Evolutionary conservation across 73 alveolate species (phyloP).

Genomic region (Uronychia setigera): DNA sequence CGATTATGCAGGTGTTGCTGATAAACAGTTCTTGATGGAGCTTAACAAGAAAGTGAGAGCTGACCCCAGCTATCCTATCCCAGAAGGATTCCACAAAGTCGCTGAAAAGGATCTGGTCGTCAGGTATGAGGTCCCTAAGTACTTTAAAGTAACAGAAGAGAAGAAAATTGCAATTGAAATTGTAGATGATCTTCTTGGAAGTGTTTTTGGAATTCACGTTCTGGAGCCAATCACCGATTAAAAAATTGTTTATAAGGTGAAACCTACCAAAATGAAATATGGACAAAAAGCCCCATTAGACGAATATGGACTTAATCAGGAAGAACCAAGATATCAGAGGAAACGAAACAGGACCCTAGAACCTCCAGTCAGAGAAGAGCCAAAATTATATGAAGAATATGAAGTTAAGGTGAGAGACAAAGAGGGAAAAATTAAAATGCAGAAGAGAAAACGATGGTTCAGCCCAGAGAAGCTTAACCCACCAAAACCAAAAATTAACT

Average conservation of each 20-base stretch:
- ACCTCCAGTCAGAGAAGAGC: slow-evolving; percentile 15
- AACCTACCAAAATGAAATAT: neutral
- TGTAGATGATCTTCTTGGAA: slow-evolving; percentile 13
- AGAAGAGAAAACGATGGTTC: slow-evolving; percentile 1
- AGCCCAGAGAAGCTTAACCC: slow-evolving; percentile 3
- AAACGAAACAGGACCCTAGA: slow-evolving; percentile 2
- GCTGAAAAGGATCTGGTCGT: slow-evolving; percentile 58
- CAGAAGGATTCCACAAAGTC: slow-evolving; percentile 77
- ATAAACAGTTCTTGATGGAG: slow-evolving; percentile 66
- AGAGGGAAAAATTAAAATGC: slow-evolving; percentile 4
- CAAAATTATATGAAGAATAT: neutral
- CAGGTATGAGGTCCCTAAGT: slow-evolving; percentile 25
- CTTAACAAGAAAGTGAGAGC: slow-evolving; percentile 63
- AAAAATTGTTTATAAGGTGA: slow-evolving; percentile 7
- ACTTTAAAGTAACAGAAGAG: slow-evolving; percentile 9
- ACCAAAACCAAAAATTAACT: slow-evolving; percentile 3
- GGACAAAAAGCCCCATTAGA: neutral
- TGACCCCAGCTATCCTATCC: slow-evolving; percentile 73
- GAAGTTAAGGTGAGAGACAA: slow-evolving; percentile 7
- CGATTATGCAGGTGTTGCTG: slow-evolving; percentile 62
- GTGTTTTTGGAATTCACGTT: slow-evolving; percentile 30
- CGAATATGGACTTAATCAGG: slow-evolving; percentile 13
- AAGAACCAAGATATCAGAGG: neutral
- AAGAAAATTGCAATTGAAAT: slow-evolving; percentile 24
- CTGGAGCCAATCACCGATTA: slow-evolving; percentile 31